These are phyloP conservation scores for Neofusicoccum laricinum DNA, from an alignment of 2,329 filamentous ascomycete species.

Conservation along the genomic window DNA sequence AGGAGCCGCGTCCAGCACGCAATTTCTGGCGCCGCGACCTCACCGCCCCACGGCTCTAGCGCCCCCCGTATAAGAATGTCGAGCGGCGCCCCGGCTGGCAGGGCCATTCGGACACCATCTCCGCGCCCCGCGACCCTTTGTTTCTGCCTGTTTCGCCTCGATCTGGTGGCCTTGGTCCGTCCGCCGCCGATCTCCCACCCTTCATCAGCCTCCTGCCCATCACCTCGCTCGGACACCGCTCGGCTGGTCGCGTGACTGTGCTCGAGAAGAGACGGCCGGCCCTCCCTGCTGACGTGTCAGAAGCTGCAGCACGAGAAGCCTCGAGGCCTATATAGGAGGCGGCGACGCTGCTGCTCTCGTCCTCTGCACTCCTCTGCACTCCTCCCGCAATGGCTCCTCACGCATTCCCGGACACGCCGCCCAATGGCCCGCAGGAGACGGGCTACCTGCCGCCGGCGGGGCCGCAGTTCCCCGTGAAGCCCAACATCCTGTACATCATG, in stretches of 20 bases:
- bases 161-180: neutral
- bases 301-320: neutral
- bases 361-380: neutral
- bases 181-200: conserved; percentile 1
- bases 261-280: neutral
- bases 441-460: conserved; percentile 11
- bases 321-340: neutral
- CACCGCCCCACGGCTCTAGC: conserved; percentile 2
- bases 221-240: neutral
- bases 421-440: conserved; percentile 12
- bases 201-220: neutral
- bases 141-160: neutral
- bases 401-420: conserved; percentile 14
- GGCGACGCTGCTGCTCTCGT: neutral
- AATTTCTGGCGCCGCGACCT: conserved; percentile 11
- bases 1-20: conserved; percentile 15
- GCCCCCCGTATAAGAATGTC: conserved; percentile 7
- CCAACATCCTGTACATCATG: conserved; percentile 92
- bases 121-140: neutral
- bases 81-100: neutral
- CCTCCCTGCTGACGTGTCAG: conserved; percentile 12
- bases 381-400: conserved; percentile 15
- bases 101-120: neutral
- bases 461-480: conserved; percentile 42
- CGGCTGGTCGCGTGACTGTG: conserved; percentile 13